Conservation (phyloP, 1,139 yeast genomes). For the Geotrichum carabidarum region DNA sequence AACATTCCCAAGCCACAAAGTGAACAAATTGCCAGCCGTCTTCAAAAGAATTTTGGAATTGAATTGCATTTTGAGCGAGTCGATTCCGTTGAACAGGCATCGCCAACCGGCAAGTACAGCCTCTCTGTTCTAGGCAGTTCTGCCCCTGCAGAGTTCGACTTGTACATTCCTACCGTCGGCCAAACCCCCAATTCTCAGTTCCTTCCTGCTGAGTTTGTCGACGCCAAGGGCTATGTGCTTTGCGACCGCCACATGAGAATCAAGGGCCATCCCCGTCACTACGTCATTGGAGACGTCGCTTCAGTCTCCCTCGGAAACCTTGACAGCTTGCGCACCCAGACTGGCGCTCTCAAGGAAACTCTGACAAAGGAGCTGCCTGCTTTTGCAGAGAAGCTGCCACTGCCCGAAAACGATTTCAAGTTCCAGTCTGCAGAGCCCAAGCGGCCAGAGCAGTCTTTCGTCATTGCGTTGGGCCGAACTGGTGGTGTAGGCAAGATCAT, state of each 20-base stretch:
- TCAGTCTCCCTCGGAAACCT: constrained; percentile 6
- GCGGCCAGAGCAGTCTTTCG: background rate
- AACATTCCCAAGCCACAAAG: constrained; percentile 20
- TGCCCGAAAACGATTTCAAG: background rate
- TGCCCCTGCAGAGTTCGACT: constrained; percentile 21
- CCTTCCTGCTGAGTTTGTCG: constrained; percentile 23
- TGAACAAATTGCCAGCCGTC: constrained; percentile 16
- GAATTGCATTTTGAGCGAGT: constrained; percentile 23
- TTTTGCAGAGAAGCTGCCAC: background rate
- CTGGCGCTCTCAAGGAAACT: constrained; percentile 15
- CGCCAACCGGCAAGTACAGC: background rate
- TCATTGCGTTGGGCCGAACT: constrained; percentile 5
- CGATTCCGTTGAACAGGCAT: constrained; percentile 11
- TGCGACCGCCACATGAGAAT: constrained; percentile 27
- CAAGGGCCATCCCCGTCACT: constrained; percentile 24
- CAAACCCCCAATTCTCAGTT: constrained; percentile 28
- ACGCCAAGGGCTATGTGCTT: constrained; percentile 21
- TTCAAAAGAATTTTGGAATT: constrained; percentile 25
- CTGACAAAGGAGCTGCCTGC: constrained; percentile 4
- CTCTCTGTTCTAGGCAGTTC: background rate
- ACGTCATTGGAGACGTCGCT: constrained; percentile 30
- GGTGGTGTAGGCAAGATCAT: constrained; percentile 12
- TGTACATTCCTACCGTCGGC: constrained; percentile 26
- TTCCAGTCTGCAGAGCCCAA: background rate
- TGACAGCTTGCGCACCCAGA: background rate